A percentile compares a stretch with the other conserved stretches of the same genome.
Conservation (phyloP, 2,329 filamentous ascomycete genomes). For the Exophiala calicioides region DNA sequence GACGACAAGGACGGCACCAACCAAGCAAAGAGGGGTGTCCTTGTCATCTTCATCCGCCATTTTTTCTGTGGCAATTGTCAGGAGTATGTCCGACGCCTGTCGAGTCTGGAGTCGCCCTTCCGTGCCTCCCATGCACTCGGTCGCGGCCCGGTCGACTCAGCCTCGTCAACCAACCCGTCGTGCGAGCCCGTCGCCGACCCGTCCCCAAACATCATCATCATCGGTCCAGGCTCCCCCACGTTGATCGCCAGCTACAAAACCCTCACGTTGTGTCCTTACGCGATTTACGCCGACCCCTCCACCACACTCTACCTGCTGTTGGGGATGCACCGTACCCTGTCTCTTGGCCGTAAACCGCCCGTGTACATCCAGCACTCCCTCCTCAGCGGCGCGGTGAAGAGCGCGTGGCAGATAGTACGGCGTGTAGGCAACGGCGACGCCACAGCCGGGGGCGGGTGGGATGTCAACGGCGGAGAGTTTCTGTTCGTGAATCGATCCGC, state of each 20-base stretch:
- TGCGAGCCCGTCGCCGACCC: conserved; percentile 16
- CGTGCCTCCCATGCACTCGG: conserved; percentile 48
- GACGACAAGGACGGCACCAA: conserved; percentile 16
- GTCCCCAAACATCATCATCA: conserved; percentile 61
- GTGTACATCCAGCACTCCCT: conserved; percentile 63
- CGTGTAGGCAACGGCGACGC: conserved; percentile 60
- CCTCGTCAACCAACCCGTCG: conserved; percentile 11
- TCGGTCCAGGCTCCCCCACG: conserved; percentile 70
- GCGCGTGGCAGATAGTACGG: conserved; percentile 60
- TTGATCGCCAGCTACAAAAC: conserved; percentile 68
- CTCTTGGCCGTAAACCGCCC: conserved; percentile 59
- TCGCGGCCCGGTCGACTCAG: conserved; percentile 41
- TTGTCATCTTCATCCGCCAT: conserved; percentile 74
- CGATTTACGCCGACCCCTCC: conserved; percentile 76
- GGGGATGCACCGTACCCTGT: conserved; percentile 67
- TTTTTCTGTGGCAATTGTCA: conserved; percentile 85
- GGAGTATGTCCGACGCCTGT: conserved; percentile 67
- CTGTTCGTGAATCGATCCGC: conserved; percentile 60
- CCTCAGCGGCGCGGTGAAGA: conserved; percentile 48
- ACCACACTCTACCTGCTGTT: conserved; percentile 66
- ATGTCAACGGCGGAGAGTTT: conserved; percentile 76
- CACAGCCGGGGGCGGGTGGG: conserved; percentile 64
- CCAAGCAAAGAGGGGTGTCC: conserved; percentile 51
- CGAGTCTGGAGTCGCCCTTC: conserved; percentile 33
- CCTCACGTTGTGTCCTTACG: conserved; percentile 66